Evolutionary conservation across 2,329 filamentous ascomycete genomes (phyloP), one percentile per base, ranked within the genome.

Genomic region (Trichoderma arundinaceum): DNA sequence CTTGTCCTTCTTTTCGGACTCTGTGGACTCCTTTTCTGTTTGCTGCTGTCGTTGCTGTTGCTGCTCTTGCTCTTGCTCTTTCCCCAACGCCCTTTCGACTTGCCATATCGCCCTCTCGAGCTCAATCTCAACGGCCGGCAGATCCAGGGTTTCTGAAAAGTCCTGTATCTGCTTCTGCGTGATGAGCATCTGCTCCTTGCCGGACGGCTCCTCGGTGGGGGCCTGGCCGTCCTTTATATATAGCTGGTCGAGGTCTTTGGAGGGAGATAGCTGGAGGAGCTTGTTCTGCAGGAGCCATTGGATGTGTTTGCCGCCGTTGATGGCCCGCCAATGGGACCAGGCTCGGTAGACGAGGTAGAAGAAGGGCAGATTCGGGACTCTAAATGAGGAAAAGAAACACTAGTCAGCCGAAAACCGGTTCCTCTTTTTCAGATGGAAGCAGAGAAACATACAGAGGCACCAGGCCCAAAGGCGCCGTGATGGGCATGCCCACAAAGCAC

Each of bases 291-390:
- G 78, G 12, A 99, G 85, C 77, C 92, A 95, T 70, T 94, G 87
- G 39, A 98, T 81, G 75, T 98, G 92, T 72, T 88, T 91, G 19
- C 92, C 94, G 63, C 95, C 95, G 43, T 88, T 86, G 62, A 96
- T 81, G 61, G 95, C 95, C 80, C 90, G 87, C 88, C 91, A 96
- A 78, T 97, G 92, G 19, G 92, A 96, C 90, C 91, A 98, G 32
- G 92, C 90, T 69, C 95, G 87, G 80, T 96, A 99, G 17, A 87
- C 87, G 46, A 98, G 86, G 77, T 98, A 99, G 82, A 98, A 98
- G 82, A 98, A 98, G 17, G 95, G 95, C 12, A 99, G 82, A 75
- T 99, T 97, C 41, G 94, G 94, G 69, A 97, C 85, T 68, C 92
- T 96, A 5, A 5, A 35, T 41, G 19, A 3, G 19, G 7, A 6